These are phyloP conservation scores for Kwoniella botswanensis DNA, from an alignment of 768 basidiomycete genomes.

Conservation along the genomic window DNA sequence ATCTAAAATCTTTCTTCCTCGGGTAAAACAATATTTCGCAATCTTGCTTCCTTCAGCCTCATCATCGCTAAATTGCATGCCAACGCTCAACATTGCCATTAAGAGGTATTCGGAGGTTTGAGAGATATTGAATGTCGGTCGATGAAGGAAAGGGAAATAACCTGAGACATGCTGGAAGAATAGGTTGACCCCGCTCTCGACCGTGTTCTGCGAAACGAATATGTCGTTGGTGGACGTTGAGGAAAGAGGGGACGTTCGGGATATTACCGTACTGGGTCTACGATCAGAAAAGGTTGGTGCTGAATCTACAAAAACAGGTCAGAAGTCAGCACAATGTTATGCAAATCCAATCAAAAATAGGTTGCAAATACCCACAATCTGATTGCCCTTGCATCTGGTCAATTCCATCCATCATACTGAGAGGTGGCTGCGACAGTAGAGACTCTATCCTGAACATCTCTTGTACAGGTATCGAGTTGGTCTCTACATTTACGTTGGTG, in stretches of 20 bases:
- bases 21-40: constrained; percentile 21
- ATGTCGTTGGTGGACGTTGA: too few relatives aligned
- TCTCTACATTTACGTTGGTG: not conserved
- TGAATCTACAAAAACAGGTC: not conserved
- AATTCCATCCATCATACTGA: too few relatives aligned
- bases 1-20: constrained; percentile 17
- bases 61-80: constrained; percentile 30
- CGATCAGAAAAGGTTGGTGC: not conserved
- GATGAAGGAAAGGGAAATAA: constrained; percentile 38
- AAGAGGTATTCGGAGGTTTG: constrained; percentile 18
- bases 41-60: constrained; percentile 9
- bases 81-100: constrained; percentile 29
- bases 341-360: too few relatives aligned
- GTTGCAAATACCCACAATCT: too few relatives aligned
- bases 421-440: too few relatives aligned
- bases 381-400: too few relatives aligned
- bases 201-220: not conserved
- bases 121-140: constrained; percentile 30
- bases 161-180: constrained; percentile 34
- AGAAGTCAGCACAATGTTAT: not conserved
- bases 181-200: constrained; percentile 17
- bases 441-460: too few relatives aligned
- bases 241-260: too few relatives aligned
- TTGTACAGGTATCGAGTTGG: not conserved
- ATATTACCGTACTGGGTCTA: too few relatives aligned